These are phyloP conservation scores for Ustanciosporium gigantosporum DNA, from an alignment of 1,284 basidiomycete genomes.

Conservation along the genomic window DNA sequence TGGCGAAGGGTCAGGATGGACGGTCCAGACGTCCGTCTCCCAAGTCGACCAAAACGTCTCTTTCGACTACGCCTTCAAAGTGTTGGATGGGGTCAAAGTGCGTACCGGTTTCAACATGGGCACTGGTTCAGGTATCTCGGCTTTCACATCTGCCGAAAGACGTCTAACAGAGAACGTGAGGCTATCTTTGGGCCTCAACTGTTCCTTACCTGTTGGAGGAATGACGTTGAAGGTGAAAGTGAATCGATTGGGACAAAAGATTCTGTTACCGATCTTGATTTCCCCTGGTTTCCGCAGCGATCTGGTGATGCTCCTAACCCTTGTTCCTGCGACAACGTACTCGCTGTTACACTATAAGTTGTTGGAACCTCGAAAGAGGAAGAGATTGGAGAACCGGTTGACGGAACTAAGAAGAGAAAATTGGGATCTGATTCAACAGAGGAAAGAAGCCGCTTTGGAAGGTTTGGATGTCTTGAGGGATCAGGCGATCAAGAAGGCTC, in stretches of 20 bases:
- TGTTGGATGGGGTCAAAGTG: conserved; percentile 63
- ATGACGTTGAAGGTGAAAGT: conserved; percentile 60
- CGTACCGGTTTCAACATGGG: conserved; percentile 62
- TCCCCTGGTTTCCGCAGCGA: conserved; percentile 64
- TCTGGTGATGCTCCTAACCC: conserved; percentile 65
- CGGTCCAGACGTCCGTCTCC: conserved; percentile 35
- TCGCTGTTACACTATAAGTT: conserved; percentile 68
- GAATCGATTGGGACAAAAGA: conserved; percentile 66
- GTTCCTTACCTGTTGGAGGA: conserved; percentile 50
- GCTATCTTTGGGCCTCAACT: conserved; percentile 57
- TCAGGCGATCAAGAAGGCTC: conserved; percentile 61
- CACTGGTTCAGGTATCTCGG: conserved; percentile 50
- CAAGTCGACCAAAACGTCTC: conserved; percentile 47
- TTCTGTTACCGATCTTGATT: conserved; percentile 68
- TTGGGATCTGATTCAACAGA: conserved; percentile 68
- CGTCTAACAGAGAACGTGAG: conserved; percentile 60
- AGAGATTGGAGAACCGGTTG: conserved; percentile 60
- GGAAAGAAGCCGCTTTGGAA: conserved; percentile 68
- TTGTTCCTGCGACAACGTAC: conserved; percentile 67
- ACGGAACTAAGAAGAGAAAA: conserved; percentile 68
- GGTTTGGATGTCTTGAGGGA: conserved; percentile 64
- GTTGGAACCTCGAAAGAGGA: conserved; percentile 67
- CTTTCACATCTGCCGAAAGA: conserved; percentile 57
- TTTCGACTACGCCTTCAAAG: conserved; percentile 62
- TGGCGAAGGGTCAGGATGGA: conserved; percentile 48